Percentiles rank a stretch among this genome's conserved stretches.
Conservation (phyloP, 352 stramenopile genomes). For the Pythium guiyangense region DNA sequence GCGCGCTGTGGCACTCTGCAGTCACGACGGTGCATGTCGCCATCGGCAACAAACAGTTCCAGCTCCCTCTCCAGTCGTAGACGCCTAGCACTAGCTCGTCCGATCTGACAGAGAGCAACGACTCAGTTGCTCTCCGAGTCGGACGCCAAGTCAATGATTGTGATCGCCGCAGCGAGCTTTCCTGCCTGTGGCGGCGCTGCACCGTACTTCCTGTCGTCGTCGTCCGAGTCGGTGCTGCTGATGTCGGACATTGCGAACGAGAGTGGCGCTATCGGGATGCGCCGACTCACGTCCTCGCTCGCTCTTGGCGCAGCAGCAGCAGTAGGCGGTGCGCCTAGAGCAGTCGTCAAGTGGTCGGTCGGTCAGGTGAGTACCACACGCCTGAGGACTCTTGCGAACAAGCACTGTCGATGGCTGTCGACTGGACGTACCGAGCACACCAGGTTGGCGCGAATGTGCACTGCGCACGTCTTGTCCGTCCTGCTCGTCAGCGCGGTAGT, state of each 20-base stretch:
- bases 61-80: slow-evolving; percentile 47
- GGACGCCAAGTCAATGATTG: slow-evolving; percentile 45
- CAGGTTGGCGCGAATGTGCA: background rate
- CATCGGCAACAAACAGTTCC: slow-evolving; percentile 85
- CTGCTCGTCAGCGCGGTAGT: background rate
- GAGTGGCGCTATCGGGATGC: slow-evolving; percentile 4
- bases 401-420: too few relatives aligned
- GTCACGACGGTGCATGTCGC: slow-evolving; percentile 48
- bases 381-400: background rate
- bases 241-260: slow-evolving; percentile 15
- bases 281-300: slow-evolving; percentile 2
- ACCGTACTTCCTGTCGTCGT: slow-evolving; percentile 6
- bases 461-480: background rate
- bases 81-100: background rate
- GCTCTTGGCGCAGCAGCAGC: background rate
- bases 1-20: slow-evolving; percentile 12
- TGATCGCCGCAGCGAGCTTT: slow-evolving; percentile 8
- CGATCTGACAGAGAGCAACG: background rate
- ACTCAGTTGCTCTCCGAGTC: slow-evolving; percentile 34
- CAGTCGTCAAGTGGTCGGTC: background rate
- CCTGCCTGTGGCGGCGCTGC: background rate
- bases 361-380: background rate
- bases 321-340: background rate
- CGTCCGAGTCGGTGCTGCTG: slow-evolving; percentile 11
- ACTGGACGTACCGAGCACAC: slow-evolving; percentile 8